phyloP scores from a whole-genome alignment of 176 grass and related monocot species.

The Carex cristatella region DNA sequence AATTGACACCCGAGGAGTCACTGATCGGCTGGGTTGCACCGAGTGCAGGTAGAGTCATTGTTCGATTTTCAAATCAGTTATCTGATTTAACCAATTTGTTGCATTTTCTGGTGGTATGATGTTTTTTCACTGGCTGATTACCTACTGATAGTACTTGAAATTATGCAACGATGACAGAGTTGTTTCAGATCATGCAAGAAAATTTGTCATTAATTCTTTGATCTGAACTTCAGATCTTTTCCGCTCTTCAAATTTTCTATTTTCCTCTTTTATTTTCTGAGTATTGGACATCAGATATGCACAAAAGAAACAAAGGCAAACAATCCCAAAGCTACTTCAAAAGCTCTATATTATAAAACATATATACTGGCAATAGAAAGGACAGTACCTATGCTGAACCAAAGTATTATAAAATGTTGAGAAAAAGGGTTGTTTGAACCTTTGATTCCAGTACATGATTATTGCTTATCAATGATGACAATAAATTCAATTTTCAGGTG shows the following conservation, averaged over 20 bases:
- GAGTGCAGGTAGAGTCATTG: slow-evolving; percentile 51
- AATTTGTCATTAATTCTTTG: background rate
- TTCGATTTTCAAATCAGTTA: background rate
- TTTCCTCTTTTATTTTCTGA: background rate
- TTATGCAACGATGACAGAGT: background rate
- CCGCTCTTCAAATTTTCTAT: background rate
- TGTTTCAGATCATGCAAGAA: background rate
- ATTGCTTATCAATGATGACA: background rate
- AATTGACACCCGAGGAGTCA: slow-evolving; percentile 60
- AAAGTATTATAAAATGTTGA: background rate
- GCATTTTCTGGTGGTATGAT: background rate
- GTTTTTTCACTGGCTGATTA: background rate
- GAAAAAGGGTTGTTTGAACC: background rate
- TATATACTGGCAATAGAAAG: background rate
- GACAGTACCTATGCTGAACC: background rate
- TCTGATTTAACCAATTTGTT: background rate
- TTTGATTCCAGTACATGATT: background rate
- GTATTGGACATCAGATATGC: background rate
- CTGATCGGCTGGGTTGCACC: slow-evolving; percentile 48
- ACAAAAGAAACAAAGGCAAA: background rate
- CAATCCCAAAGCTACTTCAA: background rate
- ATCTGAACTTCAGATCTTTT: background rate
- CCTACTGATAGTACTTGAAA: background rate
- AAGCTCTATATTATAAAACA: background rate
- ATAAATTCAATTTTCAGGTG: slow-evolving; percentile 30